Evolutionary conservation across 1,284 basidiomycete species (phyloP), one percentile per base, ranked within the genome.

Genomic region (Clitocybe nebularis): DNA sequence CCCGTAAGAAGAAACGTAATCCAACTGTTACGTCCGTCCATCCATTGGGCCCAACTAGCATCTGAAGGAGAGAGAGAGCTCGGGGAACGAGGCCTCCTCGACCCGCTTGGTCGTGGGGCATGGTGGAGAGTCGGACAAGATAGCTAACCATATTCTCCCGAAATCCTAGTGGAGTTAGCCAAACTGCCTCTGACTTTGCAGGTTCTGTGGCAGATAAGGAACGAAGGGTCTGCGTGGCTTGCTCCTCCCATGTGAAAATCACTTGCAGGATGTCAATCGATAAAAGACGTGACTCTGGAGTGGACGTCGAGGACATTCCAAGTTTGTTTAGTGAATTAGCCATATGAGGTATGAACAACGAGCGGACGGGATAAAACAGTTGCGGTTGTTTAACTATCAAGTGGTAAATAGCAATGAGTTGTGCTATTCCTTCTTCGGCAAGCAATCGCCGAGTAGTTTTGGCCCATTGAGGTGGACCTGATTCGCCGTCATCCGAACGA

Each of bases 21-120:
- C 97, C 96, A 49, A 98, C 85, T 7, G 88, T 89, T 10, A 98
- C 92, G 57, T 95, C 93, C n/a, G 77, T 83, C 88, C 96, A 93
- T 11, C 92, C 92, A 39, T 78, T 80, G 0, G 87, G 81, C 1
- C 85, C 81, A 19, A 94, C 77, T 53, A 97, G 83, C 52, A 81
- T 74, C 56, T 88, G 84, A 46, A 99, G 74, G n/a, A 96, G 69
- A 4, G 75, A 68, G 39, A 97, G 71, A 0, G 92, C 91, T 47
- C 90, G 81, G 30, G 85, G 77, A 30, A 90, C 76, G 13, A 94
- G 71, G 14, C 77, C 74, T 16, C 69, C 73, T 43, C 79, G 78
- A 10, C 77, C 70, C 19, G 81, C 71, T 4, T 77, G 71, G 42
- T 98, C 93, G 34, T 79, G 73, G 4, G 81, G 75, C 16, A 83